Evolutionary conservation across 164 flowering plant species (phyloP).

Genomic region (Umbellularia californica): DNA sequence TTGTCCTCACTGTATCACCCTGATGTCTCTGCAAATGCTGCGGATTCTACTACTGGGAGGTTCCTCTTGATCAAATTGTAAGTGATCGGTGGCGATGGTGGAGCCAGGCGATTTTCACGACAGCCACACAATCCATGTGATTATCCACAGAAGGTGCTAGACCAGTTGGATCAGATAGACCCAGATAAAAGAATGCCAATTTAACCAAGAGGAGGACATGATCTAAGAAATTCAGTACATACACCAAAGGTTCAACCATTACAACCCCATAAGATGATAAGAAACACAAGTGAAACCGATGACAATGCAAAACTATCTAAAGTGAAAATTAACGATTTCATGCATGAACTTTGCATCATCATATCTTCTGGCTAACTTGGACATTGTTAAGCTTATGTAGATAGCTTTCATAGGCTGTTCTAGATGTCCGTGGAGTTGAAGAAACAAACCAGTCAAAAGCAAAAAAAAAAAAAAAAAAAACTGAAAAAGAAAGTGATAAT

Average conservation of each 20-base stretch:
- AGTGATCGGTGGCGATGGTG: not conserved
- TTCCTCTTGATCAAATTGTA: slow-evolving; percentile 7
- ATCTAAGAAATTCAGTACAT: slow-evolving; percentile 1
- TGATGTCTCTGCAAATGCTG: not conserved
- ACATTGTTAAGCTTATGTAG: too few relatives aligned
- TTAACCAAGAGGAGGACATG: slow-evolving; percentile 7
- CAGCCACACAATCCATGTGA: not conserved
- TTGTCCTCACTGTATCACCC: slow-evolving; percentile 5
- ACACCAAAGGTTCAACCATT: slow-evolving; percentile 2
- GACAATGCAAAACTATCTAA: too few relatives aligned
- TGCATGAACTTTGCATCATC: too few relatives aligned
- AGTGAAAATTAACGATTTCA: too few relatives aligned
- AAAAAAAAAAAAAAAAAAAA: too few relatives aligned
- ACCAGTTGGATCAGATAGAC: slow-evolving; percentile 10
- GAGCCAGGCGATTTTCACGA: not conserved
- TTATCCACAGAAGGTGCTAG: not conserved
- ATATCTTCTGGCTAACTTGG: too few relatives aligned
- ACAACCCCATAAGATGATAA: too few relatives aligned
- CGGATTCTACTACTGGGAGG: slow-evolving; percentile 3
- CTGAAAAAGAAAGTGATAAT: too few relatives aligned
- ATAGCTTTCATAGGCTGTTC: too few relatives aligned
- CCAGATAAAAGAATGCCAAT: slow-evolving; percentile 9
- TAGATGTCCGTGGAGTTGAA: too few relatives aligned
- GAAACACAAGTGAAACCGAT: too few relatives aligned
- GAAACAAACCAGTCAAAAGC: too few relatives aligned